phyloP scores from a whole-genome alignment of 345 rosid genomes.

The Cardamine chenopodiifolia region DNA sequence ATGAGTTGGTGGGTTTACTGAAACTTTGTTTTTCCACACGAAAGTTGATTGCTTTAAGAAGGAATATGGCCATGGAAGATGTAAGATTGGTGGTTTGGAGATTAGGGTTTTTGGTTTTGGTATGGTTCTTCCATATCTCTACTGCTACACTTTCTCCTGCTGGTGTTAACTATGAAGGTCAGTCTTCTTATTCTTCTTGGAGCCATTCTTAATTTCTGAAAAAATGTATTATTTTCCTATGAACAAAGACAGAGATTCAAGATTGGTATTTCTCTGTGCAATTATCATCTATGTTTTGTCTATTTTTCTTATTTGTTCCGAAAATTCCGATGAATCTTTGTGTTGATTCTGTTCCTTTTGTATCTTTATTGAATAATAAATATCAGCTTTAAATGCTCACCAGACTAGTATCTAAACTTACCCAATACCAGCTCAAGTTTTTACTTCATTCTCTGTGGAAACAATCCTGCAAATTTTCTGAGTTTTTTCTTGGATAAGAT shows the following conservation, averaged over 20 bases:
- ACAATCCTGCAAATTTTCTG: not conserved
- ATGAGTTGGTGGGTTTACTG: conserved; percentile 46
- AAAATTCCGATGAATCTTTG: conserved; percentile 18
- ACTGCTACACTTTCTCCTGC: conserved; percentile 91
- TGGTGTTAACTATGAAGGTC: conserved; percentile 98
- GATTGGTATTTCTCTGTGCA: conserved; percentile 14
- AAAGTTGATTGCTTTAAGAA: conserved; percentile 43
- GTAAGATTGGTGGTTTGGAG: conserved; percentile 51
- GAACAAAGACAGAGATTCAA: too few relatives aligned
- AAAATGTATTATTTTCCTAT: not conserved
- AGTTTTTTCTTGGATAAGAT: conserved; percentile 11
- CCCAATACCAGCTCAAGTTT: conserved; percentile 25
- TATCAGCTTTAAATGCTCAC: conserved; percentile 39
- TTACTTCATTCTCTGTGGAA: conserved; percentile 27
- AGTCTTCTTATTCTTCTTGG: conserved; percentile 36
- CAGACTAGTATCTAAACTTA: conserved; percentile 5
- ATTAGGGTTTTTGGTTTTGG: conserved; percentile 62
- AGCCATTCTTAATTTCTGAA: conserved; percentile 5
- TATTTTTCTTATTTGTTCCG: conserved; percentile 4
- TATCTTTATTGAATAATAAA: conserved; percentile 33
- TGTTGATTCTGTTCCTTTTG: conserved; percentile 25
- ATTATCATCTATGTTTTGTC: not conserved
- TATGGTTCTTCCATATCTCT: conserved; percentile 56
- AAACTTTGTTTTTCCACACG: conserved; percentile 17
- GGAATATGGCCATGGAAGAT: conserved; percentile 46